Evolutionary conservation across 1,284 basidiomycete species (phyloP).

Genomic region (Puccinia coronata): DNA sequence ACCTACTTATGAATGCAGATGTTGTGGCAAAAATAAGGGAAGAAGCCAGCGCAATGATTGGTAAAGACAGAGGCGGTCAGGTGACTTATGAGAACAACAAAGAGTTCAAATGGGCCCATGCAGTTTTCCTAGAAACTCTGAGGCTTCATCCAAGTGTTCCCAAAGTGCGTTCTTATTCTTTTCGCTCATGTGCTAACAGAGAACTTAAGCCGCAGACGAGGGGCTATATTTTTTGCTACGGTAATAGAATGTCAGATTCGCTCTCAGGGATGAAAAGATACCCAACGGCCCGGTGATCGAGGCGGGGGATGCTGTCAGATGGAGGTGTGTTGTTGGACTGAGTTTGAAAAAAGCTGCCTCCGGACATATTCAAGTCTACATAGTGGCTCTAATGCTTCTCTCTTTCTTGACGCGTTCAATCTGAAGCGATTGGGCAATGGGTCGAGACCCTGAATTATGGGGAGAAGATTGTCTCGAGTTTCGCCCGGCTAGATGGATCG

Average conservation of each 20-base stretch:
- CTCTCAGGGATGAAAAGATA: constrained; percentile 22
- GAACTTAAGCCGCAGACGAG: background rate
- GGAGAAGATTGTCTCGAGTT: constrained; percentile 52
- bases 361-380: too few species aligned
- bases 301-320: constrained; percentile 32
- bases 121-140: constrained; percentile 52
- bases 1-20: constrained; percentile 28
- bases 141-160: constrained; percentile 51
- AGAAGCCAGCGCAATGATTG: background rate
- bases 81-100: constrained; percentile 47
- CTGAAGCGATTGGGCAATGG: constrained; percentile 52
- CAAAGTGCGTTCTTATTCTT: constrained; percentile 23
- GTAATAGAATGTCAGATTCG: constrained; percentile 32
- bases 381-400: too few species aligned
- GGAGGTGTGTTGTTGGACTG: constrained; percentile 9
- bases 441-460: constrained; percentile 51
- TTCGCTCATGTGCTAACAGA: background rate
- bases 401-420: too few species aligned
- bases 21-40: constrained; percentile 16
- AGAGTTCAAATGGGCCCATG: constrained; percentile 45
- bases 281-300: constrained; percentile 27
- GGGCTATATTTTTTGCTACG: background rate
- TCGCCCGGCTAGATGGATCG: constrained; percentile 53
- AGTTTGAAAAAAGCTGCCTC: background rate
- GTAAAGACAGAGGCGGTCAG: background rate